Conservation (phyloP, 1,284 basidiomycete genomes). For the Cryptococcus jaspeensis region DNA sequence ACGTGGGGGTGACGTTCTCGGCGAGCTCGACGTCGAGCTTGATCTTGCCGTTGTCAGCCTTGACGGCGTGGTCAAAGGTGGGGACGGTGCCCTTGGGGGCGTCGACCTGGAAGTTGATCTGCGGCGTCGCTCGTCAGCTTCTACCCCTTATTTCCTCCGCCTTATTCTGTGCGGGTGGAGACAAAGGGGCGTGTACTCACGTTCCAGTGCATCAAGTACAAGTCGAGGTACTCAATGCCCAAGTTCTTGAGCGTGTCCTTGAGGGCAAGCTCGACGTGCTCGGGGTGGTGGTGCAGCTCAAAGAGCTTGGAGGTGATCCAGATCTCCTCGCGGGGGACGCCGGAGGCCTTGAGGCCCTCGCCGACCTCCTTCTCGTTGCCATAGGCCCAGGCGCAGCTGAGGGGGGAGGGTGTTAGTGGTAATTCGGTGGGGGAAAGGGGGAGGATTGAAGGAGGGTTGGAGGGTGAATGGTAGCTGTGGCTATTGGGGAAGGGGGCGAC, state of each 20-base stretch:
- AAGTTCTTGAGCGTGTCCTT: slow-evolving; percentile 70
- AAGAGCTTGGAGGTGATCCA: slow-evolving; percentile 72
- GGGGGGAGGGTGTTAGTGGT: not conserved
- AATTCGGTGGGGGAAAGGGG: slow-evolving; percentile 7
- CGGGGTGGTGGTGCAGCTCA: slow-evolving; percentile 60
- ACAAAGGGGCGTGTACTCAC: slow-evolving; percentile 32
- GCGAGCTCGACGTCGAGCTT: slow-evolving; percentile 63
- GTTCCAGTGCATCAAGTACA: slow-evolving; percentile 79
- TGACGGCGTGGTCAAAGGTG: slow-evolving; percentile 34
- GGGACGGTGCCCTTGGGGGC: slow-evolving; percentile 39
- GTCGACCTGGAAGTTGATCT: slow-evolving; percentile 48
- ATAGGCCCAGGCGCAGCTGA: slow-evolving; percentile 48
- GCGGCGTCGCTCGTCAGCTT: not conserved
- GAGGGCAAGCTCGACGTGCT: slow-evolving; percentile 64
- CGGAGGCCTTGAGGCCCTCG: slow-evolving; percentile 63
- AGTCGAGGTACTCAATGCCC: slow-evolving; percentile 71
- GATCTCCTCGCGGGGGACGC: slow-evolving; percentile 63
- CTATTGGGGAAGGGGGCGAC: not conserved
- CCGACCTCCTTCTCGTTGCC: slow-evolving; percentile 84
- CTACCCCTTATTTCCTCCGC: no score
- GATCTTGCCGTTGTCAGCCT: slow-evolving; percentile 51
- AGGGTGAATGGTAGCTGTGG: not conserved
- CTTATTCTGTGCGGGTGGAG: no score
- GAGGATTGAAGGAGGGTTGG: not conserved
- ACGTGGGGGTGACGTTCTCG: slow-evolving; percentile 67